Evolutionary conservation across 2,329 filamentous ascomycete genomes (phyloP).

Genomic region (Scedosporium dehoogii): DNA sequence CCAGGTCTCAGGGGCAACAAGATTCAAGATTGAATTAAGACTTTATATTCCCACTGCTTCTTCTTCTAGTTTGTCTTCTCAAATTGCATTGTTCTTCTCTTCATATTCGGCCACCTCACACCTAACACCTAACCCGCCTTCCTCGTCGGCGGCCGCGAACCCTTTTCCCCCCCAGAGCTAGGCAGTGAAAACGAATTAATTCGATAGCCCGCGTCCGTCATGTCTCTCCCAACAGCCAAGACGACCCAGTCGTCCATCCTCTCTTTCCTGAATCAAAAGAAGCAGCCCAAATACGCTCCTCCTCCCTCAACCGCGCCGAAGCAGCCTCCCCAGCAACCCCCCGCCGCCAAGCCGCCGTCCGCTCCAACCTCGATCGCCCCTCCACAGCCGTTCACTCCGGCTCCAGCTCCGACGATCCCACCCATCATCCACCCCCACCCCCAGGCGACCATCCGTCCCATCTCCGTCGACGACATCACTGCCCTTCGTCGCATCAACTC

Average conservation of each 20-base stretch:
- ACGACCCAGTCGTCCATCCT: slow-evolving; percentile 46
- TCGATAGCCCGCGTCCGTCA: slow-evolving; percentile 13
- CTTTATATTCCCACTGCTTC: no score
- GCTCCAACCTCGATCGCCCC: slow-evolving; percentile 26
- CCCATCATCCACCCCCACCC: slow-evolving; percentile 26
- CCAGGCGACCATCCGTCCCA: slow-evolving; percentile 41
- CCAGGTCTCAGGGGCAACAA: no score
- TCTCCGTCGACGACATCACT: slow-evolving; percentile 41
- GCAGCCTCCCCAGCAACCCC: slow-evolving; percentile 14
- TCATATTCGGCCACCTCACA: not conserved
- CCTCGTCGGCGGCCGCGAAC: no score
- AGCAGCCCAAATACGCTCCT: slow-evolving; percentile 23
- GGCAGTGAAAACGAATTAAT: not conserved
- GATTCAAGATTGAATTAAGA: no score
- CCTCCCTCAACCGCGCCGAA: slow-evolving; percentile 18
- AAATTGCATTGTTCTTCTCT: not conserved
- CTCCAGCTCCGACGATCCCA: slow-evolving; percentile 12
- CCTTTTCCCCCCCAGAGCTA: not conserved
- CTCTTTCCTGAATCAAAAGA: slow-evolving; percentile 48
- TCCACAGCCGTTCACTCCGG: slow-evolving; percentile 12
- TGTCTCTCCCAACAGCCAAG: slow-evolving; percentile 30
- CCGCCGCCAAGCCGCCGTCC: slow-evolving; percentile 15
- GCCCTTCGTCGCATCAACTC: slow-evolving; percentile 55
- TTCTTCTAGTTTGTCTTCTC: no score
- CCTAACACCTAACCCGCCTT: no score